A percentile compares a stretch with the other conserved stretches of the same genome.
These are phyloP conservation scores for Talaromyces sp. DNA, from an alignment of 2,329 filamentous ascomycete species.

Conservation along the genomic window DNA sequence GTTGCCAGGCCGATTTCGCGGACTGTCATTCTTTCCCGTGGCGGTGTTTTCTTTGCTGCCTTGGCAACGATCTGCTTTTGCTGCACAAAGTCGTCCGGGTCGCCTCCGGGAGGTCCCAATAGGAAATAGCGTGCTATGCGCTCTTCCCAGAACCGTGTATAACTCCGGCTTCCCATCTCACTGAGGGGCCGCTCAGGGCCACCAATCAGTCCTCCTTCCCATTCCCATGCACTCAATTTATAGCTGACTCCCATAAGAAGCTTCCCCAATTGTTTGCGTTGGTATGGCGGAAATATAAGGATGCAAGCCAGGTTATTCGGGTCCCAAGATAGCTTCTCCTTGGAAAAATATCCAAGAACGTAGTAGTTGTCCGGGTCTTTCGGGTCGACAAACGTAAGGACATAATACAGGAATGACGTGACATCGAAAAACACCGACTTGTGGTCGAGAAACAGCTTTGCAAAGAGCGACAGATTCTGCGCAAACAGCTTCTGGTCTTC, in stretches of 20 bases:
- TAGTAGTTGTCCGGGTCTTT: slow-evolving; percentile 40
- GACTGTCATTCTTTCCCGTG: slow-evolving; percentile 53
- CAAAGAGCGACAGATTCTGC: slow-evolving; percentile 92
- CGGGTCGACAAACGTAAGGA: slow-evolving; percentile 68
- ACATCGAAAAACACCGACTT: slow-evolving; percentile 99
- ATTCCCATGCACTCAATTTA: slow-evolving; percentile 76
- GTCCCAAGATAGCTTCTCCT: slow-evolving; percentile 98
- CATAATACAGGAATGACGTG: slow-evolving; percentile 87
- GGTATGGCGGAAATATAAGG: slow-evolving; percentile 90
- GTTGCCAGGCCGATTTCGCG: slow-evolving; percentile 68
- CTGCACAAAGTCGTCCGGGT: slow-evolving; percentile 21
- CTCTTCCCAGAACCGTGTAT: slow-evolving; percentile 78
- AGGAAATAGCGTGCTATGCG: slow-evolving; percentile 67
- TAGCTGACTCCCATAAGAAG: slow-evolving; percentile 91
- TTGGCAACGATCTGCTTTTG: slow-evolving; percentile 25
- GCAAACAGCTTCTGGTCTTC: slow-evolving; percentile 83
- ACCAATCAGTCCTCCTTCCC: slow-evolving; percentile 61
- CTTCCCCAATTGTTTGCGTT: slow-evolving; percentile 80
- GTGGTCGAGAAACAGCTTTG: slow-evolving; percentile 95
- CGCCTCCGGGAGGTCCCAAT: slow-evolving; percentile 22
- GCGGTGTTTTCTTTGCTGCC: slow-evolving; percentile 40
- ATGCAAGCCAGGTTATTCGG: slow-evolving; percentile 98
- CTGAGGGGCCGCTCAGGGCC: slow-evolving; percentile 93
- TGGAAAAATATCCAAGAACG: slow-evolving; percentile 95
- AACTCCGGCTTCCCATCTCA: slow-evolving; percentile 75